These are phyloP conservation scores for Botrytis deweyae DNA, from an alignment of 2,329 filamentous ascomycete species.

Conservation along the genomic window DNA sequence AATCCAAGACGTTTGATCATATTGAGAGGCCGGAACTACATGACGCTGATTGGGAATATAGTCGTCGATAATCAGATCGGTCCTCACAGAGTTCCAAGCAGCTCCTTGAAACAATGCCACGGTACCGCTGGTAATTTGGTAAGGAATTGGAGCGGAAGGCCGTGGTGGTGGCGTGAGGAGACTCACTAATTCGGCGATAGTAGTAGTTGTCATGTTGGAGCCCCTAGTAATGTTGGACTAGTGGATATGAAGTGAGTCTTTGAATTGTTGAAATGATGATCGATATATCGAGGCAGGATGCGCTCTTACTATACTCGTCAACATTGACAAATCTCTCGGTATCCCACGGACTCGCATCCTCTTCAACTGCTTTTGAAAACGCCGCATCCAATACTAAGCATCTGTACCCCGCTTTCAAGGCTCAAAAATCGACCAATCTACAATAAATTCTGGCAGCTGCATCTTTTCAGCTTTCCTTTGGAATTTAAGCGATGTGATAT, in stretches of 20 bases:
- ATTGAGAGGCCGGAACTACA: neutral
- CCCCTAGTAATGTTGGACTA: neutral
- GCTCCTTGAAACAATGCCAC: neutral
- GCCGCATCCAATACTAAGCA: too few relatives aligned
- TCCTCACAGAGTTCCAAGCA: neutral
- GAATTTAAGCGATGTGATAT: too few relatives aligned
- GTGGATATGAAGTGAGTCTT: neutral
- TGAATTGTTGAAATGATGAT: neutral
- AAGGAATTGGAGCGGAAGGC: neutral
- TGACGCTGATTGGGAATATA: slow-evolving; percentile 1
- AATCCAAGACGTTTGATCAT: neutral
- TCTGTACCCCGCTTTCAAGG: too few relatives aligned
- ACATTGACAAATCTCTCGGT: too few relatives aligned
- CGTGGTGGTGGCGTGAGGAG: neutral
- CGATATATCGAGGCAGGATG: too few relatives aligned
- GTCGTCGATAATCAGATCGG: neutral
- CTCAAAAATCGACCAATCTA: too few relatives aligned
- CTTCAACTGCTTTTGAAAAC: neutral
- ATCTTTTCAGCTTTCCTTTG: too few relatives aligned
- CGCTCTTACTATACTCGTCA: too few relatives aligned
- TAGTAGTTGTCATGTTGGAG: neutral
- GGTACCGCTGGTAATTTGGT: neutral
- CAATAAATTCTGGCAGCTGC: too few relatives aligned
- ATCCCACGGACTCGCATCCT: too few relatives aligned
- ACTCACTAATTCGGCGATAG: neutral